Evolutionary conservation across 2,329 filamentous ascomycete species (phyloP).

Genomic region (Arthroderma sp.): DNA sequence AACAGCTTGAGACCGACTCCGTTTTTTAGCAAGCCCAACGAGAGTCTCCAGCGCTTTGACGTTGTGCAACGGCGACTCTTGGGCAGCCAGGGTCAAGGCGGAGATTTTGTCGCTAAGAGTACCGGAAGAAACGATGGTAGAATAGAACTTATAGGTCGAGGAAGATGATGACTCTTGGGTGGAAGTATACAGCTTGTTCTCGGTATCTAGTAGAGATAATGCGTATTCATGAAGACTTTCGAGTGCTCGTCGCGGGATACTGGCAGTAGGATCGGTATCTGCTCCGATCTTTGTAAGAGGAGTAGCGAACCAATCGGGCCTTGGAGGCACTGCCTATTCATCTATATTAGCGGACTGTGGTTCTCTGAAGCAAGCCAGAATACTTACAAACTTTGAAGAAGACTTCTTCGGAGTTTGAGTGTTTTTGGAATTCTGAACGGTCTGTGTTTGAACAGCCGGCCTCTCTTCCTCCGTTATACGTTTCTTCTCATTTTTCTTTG

Average conservation of each 20-base stretch:
- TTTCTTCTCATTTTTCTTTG: neutral
- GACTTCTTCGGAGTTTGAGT: neutral
- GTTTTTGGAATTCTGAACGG: no score
- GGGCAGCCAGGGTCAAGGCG: slow-evolving; percentile 80
- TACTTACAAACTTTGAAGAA: slow-evolving; percentile 6
- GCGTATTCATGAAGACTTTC: slow-evolving; percentile 54
- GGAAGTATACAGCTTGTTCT: slow-evolving; percentile 61
- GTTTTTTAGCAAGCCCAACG: slow-evolving; percentile 73
- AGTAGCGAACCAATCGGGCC: slow-evolving; percentile 55
- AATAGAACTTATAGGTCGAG: slow-evolving; percentile 89
- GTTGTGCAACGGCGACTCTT: slow-evolving; percentile 92
- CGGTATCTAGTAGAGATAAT: slow-evolving; percentile 58
- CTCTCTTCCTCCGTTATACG: neutral
- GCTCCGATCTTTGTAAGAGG: slow-evolving; percentile 41
- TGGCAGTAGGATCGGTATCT: slow-evolving; percentile 32
- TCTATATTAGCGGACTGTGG: slow-evolving; percentile 7
- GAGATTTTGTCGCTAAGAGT: slow-evolving; percentile 96
- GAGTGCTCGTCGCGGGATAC: slow-evolving; percentile 39
- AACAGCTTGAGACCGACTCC: slow-evolving; percentile 82
- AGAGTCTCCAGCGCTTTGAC: slow-evolving; percentile 78
- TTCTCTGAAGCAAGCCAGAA: neutral
- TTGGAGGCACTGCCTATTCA: slow-evolving; percentile 44
- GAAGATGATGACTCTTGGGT: slow-evolving; percentile 61
- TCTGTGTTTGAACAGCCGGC: no score
- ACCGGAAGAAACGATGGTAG: slow-evolving; percentile 91